A percentile compares a stretch with the other conserved stretches of the same genome.
Conservation (phyloP, 2,329 filamentous ascomycete species). For the Geosmithia flava region DNA sequence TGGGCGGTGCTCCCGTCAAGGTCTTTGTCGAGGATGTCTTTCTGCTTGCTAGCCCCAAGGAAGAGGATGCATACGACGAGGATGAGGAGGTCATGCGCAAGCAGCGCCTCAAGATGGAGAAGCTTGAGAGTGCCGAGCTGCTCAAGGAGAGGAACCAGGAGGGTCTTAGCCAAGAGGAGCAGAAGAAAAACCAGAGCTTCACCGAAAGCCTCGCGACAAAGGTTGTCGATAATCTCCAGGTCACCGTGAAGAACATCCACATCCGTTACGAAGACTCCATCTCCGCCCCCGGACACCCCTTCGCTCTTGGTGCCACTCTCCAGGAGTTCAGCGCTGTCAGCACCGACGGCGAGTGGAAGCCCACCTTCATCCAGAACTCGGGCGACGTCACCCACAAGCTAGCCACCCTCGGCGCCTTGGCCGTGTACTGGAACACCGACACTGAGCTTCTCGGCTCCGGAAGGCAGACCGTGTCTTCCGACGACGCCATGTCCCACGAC, state of each 20-base stretch:
- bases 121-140: constrained; percentile 90
- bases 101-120: constrained; percentile 96
- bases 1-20: constrained; percentile 87
- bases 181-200: constrained; percentile 96
- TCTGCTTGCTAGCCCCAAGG: constrained; percentile 85
- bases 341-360: constrained; percentile 88
- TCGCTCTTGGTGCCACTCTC: constrained; percentile 82
- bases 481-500: constrained; percentile 54
- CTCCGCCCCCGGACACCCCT: constrained; percentile 87
- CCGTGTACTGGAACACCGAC: constrained; percentile 98
- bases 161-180: constrained; percentile 86
- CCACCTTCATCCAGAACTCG: constrained; percentile 88
- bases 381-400: constrained; percentile 81
- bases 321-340: constrained; percentile 96
- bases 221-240: constrained; percentile 96
- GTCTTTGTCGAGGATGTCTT: constrained; percentile 96
- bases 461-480: constrained; percentile 43
- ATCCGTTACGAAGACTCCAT: constrained; percentile 97
- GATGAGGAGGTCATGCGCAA: constrained; percentile 81
- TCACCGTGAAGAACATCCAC: constrained; percentile 97
- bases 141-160: constrained; percentile 87
- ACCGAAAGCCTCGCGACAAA: constrained; percentile 90
- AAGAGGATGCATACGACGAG: constrained; percentile 85
- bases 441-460: constrained; percentile 71
- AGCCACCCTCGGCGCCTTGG: constrained; percentile 76